phyloP scores from a whole-genome alignment of 495 filamentous ascomycete species.

The Aspergillus incahuasiensis region DNA sequence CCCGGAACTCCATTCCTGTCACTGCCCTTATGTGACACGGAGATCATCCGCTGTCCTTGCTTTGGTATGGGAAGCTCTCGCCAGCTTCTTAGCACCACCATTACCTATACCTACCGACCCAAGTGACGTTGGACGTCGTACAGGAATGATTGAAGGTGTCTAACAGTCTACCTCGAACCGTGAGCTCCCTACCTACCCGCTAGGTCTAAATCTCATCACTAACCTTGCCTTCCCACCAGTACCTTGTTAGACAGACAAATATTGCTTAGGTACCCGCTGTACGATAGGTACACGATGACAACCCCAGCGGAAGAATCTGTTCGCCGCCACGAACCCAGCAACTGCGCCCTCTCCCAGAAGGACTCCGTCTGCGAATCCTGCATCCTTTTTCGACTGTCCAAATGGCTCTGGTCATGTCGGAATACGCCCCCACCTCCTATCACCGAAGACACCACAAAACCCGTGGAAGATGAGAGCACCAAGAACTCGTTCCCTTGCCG shows the following conservation, averaged over 20 bases:
- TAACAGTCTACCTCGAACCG: neutral
- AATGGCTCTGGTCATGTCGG: conserved; percentile 20
- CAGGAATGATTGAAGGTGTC: neutral
- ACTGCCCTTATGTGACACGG: neutral
- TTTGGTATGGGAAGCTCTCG: neutral
- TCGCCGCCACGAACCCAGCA: neutral
- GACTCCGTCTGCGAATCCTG: neutral
- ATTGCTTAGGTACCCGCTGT: too few species aligned
- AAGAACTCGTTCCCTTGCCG: conserved; percentile 23
- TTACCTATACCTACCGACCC: neutral
- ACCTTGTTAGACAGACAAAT: too few species aligned
- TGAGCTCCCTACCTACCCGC: neutral
- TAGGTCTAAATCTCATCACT: neutral
- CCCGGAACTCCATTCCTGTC: neutral
- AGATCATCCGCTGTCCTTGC: neutral
- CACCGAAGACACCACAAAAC: neutral
- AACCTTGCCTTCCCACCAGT: neutral
- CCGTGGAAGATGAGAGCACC: neutral
- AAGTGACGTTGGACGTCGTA: neutral
- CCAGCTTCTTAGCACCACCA: neutral
- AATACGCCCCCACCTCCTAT: neutral
- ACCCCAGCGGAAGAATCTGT: neutral
- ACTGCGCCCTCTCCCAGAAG: conserved; percentile 3
- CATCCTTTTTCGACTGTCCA: conserved; percentile 11
- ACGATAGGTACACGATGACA: neutral